These are phyloP conservation scores for Monosporozyma unispora DNA, from an alignment of 805 yeast genomes.

Conservation along the genomic window DNA sequence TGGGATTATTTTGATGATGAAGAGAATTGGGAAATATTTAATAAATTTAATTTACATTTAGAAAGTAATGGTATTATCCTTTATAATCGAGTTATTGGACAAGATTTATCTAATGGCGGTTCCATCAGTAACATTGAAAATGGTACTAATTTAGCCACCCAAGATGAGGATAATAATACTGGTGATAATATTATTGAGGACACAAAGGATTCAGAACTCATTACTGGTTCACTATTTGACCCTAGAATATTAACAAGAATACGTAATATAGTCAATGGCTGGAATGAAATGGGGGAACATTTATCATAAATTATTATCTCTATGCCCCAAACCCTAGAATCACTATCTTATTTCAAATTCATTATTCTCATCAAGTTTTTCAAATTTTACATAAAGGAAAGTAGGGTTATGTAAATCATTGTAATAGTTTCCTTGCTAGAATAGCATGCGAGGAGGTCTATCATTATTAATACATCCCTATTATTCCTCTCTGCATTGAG, in stretches of 20 bases:
- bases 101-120: neutral
- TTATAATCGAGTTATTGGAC: neutral
- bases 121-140: neutral
- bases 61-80: conserved; percentile 19
- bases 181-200: neutral
- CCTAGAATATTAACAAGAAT: conserved; percentile 10
- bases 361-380: neutral
- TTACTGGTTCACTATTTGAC: conserved; percentile 14
- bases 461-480: too few relatives aligned
- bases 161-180: too few relatives aligned
- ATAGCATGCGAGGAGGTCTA: too few relatives aligned
- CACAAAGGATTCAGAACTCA: neutral
- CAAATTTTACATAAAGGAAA: too few relatives aligned
- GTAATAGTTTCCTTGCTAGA: too few relatives aligned
- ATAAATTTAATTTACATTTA: conserved; percentile 11
- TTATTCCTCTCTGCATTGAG: too few relatives aligned
- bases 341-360: neutral
- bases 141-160: neutral
- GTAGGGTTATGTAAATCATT: neutral
- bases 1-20: conserved; percentile 29
- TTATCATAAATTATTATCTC: neutral
- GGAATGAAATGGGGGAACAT: conserved; percentile 6
- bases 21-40: conserved; percentile 25
- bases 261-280: conserved; percentile 10
- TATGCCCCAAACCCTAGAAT: neutral